phyloP scores from a whole-genome alignment of 1,284 basidiomycete species.

The Malassezia vespertilionis region DNA sequence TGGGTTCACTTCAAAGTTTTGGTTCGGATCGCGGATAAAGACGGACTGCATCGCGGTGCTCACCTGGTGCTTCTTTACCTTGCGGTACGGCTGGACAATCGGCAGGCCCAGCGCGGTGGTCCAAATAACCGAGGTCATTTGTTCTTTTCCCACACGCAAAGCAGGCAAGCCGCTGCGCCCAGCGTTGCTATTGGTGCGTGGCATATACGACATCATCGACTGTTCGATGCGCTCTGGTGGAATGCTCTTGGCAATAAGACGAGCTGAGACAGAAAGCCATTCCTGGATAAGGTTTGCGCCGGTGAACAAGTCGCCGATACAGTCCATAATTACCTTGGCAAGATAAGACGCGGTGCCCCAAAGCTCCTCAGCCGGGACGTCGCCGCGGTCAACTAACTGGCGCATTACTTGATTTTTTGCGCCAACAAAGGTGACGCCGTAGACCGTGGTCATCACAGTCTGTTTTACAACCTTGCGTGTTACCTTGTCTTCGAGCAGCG shows the following conservation, averaged over 20 bases:
- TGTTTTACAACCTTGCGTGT: slow-evolving; percentile 95
- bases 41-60: slow-evolving; percentile 76
- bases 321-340: slow-evolving; percentile 40
- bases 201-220: slow-evolving; percentile 45
- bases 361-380: slow-evolving; percentile 62
- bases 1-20: slow-evolving; percentile 68
- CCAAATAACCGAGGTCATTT: slow-evolving; percentile 95
- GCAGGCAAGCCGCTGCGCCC: not conserved
- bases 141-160: slow-evolving; percentile 52
- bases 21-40: slow-evolving; percentile 80
- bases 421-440: slow-evolving; percentile 91
- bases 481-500: slow-evolving; percentile 65
- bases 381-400: slow-evolving; percentile 68
- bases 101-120: slow-evolving; percentile 87
- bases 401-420: slow-evolving; percentile 88
- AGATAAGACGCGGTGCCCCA: slow-evolving; percentile 74
- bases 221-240: slow-evolving; percentile 62
- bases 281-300: slow-evolving; percentile 83
- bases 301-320: slow-evolving; percentile 80
- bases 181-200: slow-evolving; percentile 2
- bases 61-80: slow-evolving; percentile 61
- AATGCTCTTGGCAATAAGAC: slow-evolving; percentile 76
- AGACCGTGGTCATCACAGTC: slow-evolving; percentile 99
- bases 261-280: slow-evolving; percentile 75
- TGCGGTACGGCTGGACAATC: slow-evolving; percentile 91